Evolutionary conservation across 169 alveolate species (phyloP), one percentile per base, ranked within the genome.

Genomic region (Cryptosporidium parvum): DNA sequence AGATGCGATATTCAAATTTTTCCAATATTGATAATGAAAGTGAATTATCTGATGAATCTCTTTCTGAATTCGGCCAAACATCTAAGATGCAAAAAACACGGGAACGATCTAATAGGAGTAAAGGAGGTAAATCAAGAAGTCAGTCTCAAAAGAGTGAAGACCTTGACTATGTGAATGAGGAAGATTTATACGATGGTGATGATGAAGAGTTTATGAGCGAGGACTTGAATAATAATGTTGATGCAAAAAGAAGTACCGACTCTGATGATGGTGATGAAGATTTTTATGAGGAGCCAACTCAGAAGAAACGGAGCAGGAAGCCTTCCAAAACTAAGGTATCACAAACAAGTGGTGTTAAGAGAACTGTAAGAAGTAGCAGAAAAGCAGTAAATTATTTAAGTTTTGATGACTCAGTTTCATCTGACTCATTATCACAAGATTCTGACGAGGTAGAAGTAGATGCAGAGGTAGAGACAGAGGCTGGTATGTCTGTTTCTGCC

Each of bases 1-100:
- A 44, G 68, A 80, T 80, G 89, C 31, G 75, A 42, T 80, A 80
- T 33, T 80, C 75, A 12, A 67, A 51, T 23, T 80, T 80, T 45
- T 80, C 89, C 37, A 61, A 61, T 29, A 80, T 80, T 3, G 89
- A 80, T 21, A 53, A 80, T 31, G 75, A 80, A 21, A 44, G 65
- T 21, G 75, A 23, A 12, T 72, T 39, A 29, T 72, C 85, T 10
- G 85, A 72, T 7, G 70, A 80, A 62, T 23, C 69, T 44, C 26
- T n/a, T 29, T 80, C 75, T 1, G 80, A 80, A 1, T 80, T 44
- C 3, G 29, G 37, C n/a, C 21, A 70, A 29, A 31, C 12, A 35
- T 5, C 84, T n/a, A 23, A 37, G 67, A 23, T 23, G 10, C 44
- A 26, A 56, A 56, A 29, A 56, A 56, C 67, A 56, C 42, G 61